Evolutionary conservation across 2,329 filamentous ascomycete genomes (phyloP).

Genomic region (Hypoxylon sp.): DNA sequence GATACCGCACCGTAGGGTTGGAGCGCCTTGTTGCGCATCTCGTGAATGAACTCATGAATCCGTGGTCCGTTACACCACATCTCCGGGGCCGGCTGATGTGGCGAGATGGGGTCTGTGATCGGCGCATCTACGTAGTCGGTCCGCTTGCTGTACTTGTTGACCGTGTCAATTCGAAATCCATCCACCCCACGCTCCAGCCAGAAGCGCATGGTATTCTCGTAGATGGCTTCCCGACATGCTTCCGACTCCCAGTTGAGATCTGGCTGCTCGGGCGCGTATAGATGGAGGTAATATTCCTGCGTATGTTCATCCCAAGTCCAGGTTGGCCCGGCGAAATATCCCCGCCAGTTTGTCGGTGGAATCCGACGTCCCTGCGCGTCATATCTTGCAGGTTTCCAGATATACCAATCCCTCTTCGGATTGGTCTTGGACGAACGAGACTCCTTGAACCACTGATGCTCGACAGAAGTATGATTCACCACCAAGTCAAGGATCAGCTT

Average conservation of each 20-base stretch:
- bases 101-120: conserved; percentile 50
- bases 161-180: conserved; percentile 73
- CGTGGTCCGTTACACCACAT: conserved; percentile 69
- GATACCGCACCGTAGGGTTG: conserved; percentile 66
- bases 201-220: conserved; percentile 72
- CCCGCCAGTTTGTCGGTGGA: conserved; percentile 67
- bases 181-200: conserved; percentile 76
- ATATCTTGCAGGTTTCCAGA: conserved; percentile 68
- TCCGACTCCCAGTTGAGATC: conserved; percentile 81
- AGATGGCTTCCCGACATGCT: conserved; percentile 71
- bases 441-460: conserved; percentile 67
- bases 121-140: conserved; percentile 64
- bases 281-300: conserved; percentile 63
- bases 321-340: conserved; percentile 57
- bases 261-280: conserved; percentile 75
- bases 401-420: conserved; percentile 69
- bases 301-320: conserved; percentile 63
- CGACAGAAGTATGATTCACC: conserved; percentile 71
- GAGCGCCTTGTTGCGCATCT: conserved; percentile 64
- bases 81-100: conserved; percentile 55
- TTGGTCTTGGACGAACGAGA: conserved; percentile 59
- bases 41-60: conserved; percentile 68
- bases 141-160: conserved; percentile 72
- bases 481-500: conserved; percentile 77
- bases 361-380: conserved; percentile 61